phyloP scores from a whole-genome alignment of 331 rosid species.

The Ulmus americana region DNA sequence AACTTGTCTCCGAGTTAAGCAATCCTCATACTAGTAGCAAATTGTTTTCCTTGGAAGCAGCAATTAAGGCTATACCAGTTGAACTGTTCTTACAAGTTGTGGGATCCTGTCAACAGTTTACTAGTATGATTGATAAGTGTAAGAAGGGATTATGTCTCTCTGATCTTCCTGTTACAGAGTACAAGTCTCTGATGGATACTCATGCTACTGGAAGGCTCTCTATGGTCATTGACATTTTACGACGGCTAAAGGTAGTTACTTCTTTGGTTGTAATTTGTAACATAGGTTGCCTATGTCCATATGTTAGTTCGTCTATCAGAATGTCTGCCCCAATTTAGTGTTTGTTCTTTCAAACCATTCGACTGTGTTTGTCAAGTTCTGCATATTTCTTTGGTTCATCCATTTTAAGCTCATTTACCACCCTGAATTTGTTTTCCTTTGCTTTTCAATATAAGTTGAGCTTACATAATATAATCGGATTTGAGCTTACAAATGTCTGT shows the following conservation, averaged over 20 bases:
- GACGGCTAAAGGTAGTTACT: conserved; percentile 68
- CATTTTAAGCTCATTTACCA: too few relatives aligned
- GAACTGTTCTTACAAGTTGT: conserved; percentile 91
- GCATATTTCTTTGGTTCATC: too few relatives aligned
- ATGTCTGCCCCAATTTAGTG: conserved; percentile 9
- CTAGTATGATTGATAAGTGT: conserved; percentile 77
- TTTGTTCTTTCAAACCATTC: neutral
- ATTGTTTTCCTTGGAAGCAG: conserved; percentile 56
- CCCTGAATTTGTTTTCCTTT: too few relatives aligned
- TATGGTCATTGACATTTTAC: conserved; percentile 67
- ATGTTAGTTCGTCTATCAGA: conserved; percentile 3
- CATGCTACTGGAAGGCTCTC: conserved; percentile 84
- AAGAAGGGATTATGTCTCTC: conserved; percentile 67
- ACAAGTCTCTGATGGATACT: conserved; percentile 66
- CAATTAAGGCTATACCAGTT: conserved; percentile 63
- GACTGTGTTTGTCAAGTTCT: neutral
- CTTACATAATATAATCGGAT: too few relatives aligned
- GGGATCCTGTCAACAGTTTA: conserved; percentile 58
- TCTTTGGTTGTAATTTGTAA: neutral
- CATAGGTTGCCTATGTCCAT: conserved; percentile 4
- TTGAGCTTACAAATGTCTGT: too few relatives aligned
- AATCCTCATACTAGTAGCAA: conserved; percentile 60
- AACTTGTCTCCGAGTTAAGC: conserved; percentile 24
- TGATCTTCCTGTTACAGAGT: conserved; percentile 66
- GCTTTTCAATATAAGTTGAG: too few relatives aligned